A percentile compares a stretch with the other conserved stretches of the same genome.
Conservation (phyloP, 495 filamentous ascomycete genomes). For the Oleoguttula mirabilis region DNA sequence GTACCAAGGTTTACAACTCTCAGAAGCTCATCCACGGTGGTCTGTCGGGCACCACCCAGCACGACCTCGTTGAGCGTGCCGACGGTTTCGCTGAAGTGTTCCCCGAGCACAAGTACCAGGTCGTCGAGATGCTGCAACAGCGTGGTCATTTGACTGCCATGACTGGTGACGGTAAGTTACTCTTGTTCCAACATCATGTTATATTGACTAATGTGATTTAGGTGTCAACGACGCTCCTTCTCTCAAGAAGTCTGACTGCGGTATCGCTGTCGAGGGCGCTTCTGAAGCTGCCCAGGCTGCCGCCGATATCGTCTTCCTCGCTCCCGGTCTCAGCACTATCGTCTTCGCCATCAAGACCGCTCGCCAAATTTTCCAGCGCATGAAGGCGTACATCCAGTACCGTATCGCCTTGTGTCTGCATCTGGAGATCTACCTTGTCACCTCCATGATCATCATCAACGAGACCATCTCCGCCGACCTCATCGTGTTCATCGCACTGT, state of each 20-base stretch:
- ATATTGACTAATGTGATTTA: too few relatives aligned
- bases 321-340: conserved; percentile 63
- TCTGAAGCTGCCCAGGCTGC: conserved; percentile 66
- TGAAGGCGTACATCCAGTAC: conserved; percentile 74
- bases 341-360: conserved; percentile 69
- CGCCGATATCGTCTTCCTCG: conserved; percentile 70
- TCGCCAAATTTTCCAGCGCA: conserved; percentile 70
- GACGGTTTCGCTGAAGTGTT: conserved; percentile 69
- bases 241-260: conserved; percentile 62
- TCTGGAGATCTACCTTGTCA: conserved; percentile 66
- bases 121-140: conserved; percentile 65
- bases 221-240: conserved; percentile 65
- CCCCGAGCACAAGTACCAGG: conserved; percentile 69
- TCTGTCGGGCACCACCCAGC: conserved; percentile 58
- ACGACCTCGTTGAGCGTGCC: conserved; percentile 64
- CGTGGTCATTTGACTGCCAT: conserved; percentile 63
- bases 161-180: conserved; percentile 48
- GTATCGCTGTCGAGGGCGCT: conserved; percentile 69
- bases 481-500: conserved; percentile 66
- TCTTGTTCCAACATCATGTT: too few relatives aligned
- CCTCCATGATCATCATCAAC: conserved; percentile 65
- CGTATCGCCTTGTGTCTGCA: conserved; percentile 68
- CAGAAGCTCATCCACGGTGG: conserved; percentile 63
- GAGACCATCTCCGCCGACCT: conserved; percentile 55
- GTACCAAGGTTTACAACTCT: conserved; percentile 70